A percentile compares a stretch with the other conserved stretches of the same genome.
phyloP scores from a whole-genome alignment of 2,329 filamentous ascomycete genomes.

The Graphiopsis chlorocephala region DNA sequence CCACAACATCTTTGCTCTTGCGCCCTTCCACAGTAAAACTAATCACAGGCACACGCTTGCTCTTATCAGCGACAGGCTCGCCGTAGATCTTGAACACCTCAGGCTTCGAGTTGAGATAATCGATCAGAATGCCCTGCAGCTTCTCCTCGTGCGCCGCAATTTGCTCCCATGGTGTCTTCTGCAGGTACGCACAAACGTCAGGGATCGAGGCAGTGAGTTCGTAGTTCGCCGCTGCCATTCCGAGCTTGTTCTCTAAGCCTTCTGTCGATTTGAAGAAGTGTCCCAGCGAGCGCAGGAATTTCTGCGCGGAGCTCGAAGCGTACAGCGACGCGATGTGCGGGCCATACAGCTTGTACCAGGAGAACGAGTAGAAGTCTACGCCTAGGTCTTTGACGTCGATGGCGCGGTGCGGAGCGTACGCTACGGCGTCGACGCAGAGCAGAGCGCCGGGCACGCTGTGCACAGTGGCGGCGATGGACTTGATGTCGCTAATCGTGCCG shows the following conservation, averaged over 20 bases:
- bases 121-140: constrained; percentile 58
- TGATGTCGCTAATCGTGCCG: constrained; percentile 66
- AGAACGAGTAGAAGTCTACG: constrained; percentile 75
- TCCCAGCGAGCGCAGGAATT: constrained; percentile 55
- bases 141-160: constrained; percentile 60
- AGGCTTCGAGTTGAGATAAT: constrained; percentile 53
- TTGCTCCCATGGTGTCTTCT: constrained; percentile 45
- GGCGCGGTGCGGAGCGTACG: constrained; percentile 69
- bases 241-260: constrained; percentile 65
- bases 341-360: constrained; percentile 81
- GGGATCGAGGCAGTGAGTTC: constrained; percentile 66
- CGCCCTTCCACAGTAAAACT: constrained; percentile 62
- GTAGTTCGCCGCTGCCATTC: constrained; percentile 67
- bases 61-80: constrained; percentile 47
- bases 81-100: constrained; percentile 59
- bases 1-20: constrained; percentile 58
- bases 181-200: constrained; percentile 56
- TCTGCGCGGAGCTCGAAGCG: constrained; percentile 56
- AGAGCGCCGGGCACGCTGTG: constrained; percentile 55
- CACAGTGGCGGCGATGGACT: constrained; percentile 54
- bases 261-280: constrained; percentile 64
- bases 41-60: constrained; percentile 61
- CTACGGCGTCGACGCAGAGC: constrained; percentile 72
- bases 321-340: constrained; percentile 73
- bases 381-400: constrained; percentile 67